Evolutionary conservation across 1,284 basidiomycete genomes (phyloP).

Genomic region (Irpex rosettiformis): DNA sequence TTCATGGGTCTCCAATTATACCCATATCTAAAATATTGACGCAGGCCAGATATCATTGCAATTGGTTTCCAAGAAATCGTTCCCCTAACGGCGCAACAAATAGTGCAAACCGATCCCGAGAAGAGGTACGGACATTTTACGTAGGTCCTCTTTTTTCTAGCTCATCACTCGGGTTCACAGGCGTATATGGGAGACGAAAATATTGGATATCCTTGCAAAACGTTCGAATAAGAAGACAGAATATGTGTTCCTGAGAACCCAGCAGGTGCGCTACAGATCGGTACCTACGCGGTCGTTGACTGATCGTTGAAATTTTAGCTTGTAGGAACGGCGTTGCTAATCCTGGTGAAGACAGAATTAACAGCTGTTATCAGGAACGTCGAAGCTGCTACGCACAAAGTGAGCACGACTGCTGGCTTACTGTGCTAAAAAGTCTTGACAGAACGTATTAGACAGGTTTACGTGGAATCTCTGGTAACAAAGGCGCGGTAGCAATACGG

Average conservation of each 20-base stretch:
- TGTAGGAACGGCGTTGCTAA: conserved; percentile 90
- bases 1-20: background rate
- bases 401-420: conserved; percentile 27
- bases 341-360: conserved; percentile 79
- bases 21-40: background rate
- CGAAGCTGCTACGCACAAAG: conserved; percentile 91
- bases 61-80: conserved; percentile 98
- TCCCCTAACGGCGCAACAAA: conserved; percentile 94
- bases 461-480: conserved; percentile 97
- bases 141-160: conserved; percentile 1
- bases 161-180: conserved; percentile 35
- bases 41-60: conserved; percentile 89
- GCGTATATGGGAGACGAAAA: conserved; percentile 82
- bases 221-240: conserved; percentile 64
- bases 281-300: background rate
- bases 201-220: conserved; percentile 75
- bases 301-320: conserved; percentile 46
- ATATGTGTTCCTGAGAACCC: conserved; percentile 88
- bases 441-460: conserved; percentile 75
- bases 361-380: conserved; percentile 83
- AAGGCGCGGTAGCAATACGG: conserved; percentile 91
- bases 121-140: conserved; percentile 61
- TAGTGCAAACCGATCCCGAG: conserved; percentile 94
- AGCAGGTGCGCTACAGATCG: conserved; percentile 57
- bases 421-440: background rate